phyloP scores from a whole-genome alignment of 192 early-diverging fungal species.

The Polychytrium aggregatum region DNA sequence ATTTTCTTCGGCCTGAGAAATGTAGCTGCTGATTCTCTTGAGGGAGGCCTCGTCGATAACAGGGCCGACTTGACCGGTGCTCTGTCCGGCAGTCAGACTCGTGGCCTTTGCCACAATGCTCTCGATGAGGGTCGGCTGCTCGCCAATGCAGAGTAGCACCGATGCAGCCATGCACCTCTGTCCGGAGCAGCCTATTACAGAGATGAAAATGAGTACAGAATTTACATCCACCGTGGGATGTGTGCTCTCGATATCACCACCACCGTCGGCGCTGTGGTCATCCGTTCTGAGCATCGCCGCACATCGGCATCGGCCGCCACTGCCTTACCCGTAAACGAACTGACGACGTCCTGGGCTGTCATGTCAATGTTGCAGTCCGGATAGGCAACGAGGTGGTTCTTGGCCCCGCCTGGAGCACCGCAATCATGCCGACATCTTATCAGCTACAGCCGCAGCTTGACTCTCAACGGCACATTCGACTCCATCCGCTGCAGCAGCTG shows the following conservation, averaged over 20 bases:
- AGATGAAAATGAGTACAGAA: too few relatives aligned
- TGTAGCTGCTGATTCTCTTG: constrained; percentile 51
- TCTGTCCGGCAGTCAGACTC: constrained; percentile 40
- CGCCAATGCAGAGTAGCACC: constrained; percentile 59
- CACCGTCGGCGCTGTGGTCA: too few relatives aligned
- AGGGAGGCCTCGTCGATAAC: constrained; percentile 60
- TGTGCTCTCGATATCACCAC: too few relatives aligned
- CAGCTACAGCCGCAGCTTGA: too few relatives aligned
- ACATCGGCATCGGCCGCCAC: too few relatives aligned
- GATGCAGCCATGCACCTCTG: constrained; percentile 62
- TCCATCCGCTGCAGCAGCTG: too few relatives aligned
- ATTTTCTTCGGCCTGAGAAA: constrained; percentile 33
- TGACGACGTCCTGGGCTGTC: constrained; percentile 67
- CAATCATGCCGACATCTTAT: too few relatives aligned
- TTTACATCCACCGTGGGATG: too few relatives aligned
- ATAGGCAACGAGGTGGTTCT: constrained; percentile 71
- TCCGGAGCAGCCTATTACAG: constrained; percentile 70
- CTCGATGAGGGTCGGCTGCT: constrained; percentile 51
- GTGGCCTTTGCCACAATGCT: constrained; percentile 46
- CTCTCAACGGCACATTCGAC: too few relatives aligned
- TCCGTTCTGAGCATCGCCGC: too few relatives aligned
- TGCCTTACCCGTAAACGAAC: constrained; percentile 58
- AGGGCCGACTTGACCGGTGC: constrained; percentile 43
- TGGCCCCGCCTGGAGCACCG: constrained; percentile 27
- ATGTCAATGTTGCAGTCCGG: constrained; percentile 67